A percentile compares a stretch with the other conserved stretches of the same genome.
Evolutionary conservation across 1,284 basidiomycete species (phyloP).

Genomic region (Papiliotrema flavescens): DNA sequence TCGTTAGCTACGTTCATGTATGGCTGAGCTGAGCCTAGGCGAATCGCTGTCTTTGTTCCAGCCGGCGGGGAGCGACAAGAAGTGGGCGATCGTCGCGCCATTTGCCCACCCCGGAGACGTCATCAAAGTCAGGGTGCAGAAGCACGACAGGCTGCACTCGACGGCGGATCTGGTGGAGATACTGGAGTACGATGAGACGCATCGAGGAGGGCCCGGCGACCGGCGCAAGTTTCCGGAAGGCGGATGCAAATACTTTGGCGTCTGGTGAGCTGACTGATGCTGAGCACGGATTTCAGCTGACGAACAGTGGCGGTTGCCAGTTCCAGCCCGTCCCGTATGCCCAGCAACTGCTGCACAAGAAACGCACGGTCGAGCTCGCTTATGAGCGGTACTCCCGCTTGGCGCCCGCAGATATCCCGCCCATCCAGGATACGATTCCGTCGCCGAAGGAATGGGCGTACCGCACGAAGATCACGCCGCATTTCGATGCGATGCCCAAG

Average conservation of each 20-base stretch:
- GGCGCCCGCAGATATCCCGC: constrained; percentile 56
- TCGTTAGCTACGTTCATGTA: not conserved
- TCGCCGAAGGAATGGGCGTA: constrained; percentile 88
- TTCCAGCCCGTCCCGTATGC: constrained; percentile 81
- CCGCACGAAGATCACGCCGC: constrained; percentile 95
- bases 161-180: constrained; percentile 72
- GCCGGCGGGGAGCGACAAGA: constrained; percentile 41
- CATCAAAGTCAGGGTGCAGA: constrained; percentile 67
- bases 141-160: constrained; percentile 61
- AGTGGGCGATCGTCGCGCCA: constrained; percentile 76
- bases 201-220: constrained; percentile 60
- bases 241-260: constrained; percentile 80
- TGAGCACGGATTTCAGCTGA: not conserved
- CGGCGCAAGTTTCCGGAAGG: constrained; percentile 32
- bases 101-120: constrained; percentile 78
- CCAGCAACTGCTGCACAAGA: constrained; percentile 79
- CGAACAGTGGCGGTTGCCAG: constrained; percentile 45
- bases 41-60: constrained; percentile 26
- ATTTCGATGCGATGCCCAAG: constrained; percentile 80
- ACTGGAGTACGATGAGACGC: constrained; percentile 59
- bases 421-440: constrained; percentile 69
- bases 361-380: constrained; percentile 79
- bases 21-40: constrained; percentile 12
- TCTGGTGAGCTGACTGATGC: constrained; percentile 53
- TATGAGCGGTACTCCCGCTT: constrained; percentile 73